Evolutionary conservation across 1,284 basidiomycete species (phyloP), one percentile per base, ranked within the genome.

Genomic region (Leucoagaricus sp.): DNA sequence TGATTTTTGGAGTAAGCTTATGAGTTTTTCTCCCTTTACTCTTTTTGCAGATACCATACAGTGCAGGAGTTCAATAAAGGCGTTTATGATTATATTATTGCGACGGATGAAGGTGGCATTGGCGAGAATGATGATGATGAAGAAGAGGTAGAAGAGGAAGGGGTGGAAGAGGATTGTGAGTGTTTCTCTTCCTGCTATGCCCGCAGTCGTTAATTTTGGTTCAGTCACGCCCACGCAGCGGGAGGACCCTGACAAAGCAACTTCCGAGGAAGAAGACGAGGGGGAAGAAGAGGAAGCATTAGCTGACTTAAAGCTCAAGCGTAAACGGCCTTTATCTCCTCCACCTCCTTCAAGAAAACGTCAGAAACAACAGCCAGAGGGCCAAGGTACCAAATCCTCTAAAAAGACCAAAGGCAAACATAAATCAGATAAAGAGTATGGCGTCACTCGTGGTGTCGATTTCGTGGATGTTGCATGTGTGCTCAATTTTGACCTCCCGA

Each of bases 41-140:
- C 33, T 36, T 25, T 12, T 4, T 12, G 13, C 38, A 93, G 93
- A 71, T 98, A 96, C 68, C 97, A 99, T 69, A 91, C 93, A 4
- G 96, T 99, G 2, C 95, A 99, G 67, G 96, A 98, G 74, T 99
- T 99, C 71, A 98, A 99, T 75, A 94, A 95, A 66, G 97, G 97
- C 6, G 93, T 96, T 10, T 99, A 98, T 68, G 95, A 99, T 69
- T 98, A 98, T 69, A 96, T 99, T 60, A 97, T 99, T 58, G 97
- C 97, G 0, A 98, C 96, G 2, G 97, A 99, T 69, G 97, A 98
- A 73, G 84, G 82, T 60, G 80, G 83, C 2, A 75, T 77, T 7
- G 76, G 75, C 7, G 72, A 75, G 13, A 83, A 89, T 56, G 76
- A 79, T 36, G 86, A 86, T 53, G 67, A 71, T 17, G 78, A 67